Base-by-base conservation (phyloP, 1,284 basidiomycete genomes). In the Ustilago xerochloae region DNA sequence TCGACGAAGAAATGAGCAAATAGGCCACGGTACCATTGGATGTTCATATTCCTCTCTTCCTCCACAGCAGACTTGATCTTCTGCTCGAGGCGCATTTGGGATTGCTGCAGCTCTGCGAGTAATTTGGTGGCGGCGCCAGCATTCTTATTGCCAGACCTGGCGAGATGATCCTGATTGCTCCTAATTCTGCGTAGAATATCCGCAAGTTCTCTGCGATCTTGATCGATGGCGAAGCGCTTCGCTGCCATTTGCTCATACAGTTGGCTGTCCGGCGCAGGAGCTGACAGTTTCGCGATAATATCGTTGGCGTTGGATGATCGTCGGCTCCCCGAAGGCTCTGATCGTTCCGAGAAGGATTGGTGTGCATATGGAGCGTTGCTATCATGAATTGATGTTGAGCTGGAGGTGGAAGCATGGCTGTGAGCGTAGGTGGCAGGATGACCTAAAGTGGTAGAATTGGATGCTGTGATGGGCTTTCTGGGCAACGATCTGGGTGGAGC, bases 231-330 rank as follows among this genome's bases (percentile, higher is more conserved):
- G 35, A 26, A 45, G 22, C 63, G 57, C 43, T 53, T 63, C 22
- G 15, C 3, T 26, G 59, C 55, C 20, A 66, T 52, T n/a, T 47
- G 46, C 1, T 66, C 60, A 15, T 63, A 63, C 18, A 66, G 46
- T 4, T 22, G 20, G 18, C 57, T 47, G 15, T 63, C 56, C 6
- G 47, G 20, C 1, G n/a, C 22, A 3, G 51, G 49, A 0, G 49
- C 52, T 7, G 36, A n/a, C 8, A 66, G 22, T 10, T 52, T 54
- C 13, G 12, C 22, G 32, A 55, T n/a, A 5, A 63, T 29, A 1
- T 71, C 52, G 16, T 54, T 22, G n/a, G 28, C 33, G 18, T 38
- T 20, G 22, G 64, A 47, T 15, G 12, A 18, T 35, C 32, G 36
- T n/a, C 38, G 50, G 13, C 41, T 2, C 1, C 38, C 20, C 20